A percentile compares a stretch with the other conserved stretches of the same genome.
Conservation (phyloP, 2,329 filamentous ascomycete species). For the Pseudogymnoascus verrucosus region DNA sequence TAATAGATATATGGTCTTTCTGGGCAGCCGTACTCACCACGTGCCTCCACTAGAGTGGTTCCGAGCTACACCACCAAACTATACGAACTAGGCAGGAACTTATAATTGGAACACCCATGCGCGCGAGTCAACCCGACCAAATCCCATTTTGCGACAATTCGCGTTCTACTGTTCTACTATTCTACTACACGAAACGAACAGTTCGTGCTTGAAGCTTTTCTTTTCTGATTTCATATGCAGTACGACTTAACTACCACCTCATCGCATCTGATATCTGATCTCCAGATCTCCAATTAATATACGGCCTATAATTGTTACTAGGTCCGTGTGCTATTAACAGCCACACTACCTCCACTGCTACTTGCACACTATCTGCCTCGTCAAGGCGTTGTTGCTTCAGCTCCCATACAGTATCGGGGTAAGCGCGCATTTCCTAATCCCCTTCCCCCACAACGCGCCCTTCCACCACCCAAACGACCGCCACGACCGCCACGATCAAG, state of each 20-base stretch:
- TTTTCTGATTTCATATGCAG: background rate
- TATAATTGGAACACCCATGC: background rate
- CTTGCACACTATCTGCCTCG: background rate
- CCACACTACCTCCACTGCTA: background rate
- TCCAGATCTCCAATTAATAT: background rate
- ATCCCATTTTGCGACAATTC: background rate
- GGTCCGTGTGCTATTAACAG: background rate
- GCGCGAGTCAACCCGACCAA: background rate
- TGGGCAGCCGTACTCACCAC: background rate
- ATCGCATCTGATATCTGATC: background rate
- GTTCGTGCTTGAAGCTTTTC: background rate
- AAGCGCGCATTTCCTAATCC: conserved; percentile 1
- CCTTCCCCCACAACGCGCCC: background rate
- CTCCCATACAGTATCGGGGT: background rate
- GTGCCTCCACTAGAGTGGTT: background rate
- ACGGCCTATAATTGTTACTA: background rate
- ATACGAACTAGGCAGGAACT: background rate
- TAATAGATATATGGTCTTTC: background rate
- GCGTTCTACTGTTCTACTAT: background rate
- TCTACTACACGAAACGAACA: background rate
- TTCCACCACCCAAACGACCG: background rate
- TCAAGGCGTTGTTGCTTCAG: conserved; percentile 1
- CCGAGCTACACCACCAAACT: background rate
- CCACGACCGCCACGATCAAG: background rate
- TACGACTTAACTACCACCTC: background rate